Percentiles rank a stretch among this genome's conserved stretches.
Evolutionary conservation across 2,329 filamentous ascomycete genomes (phyloP).

Genomic region (Pseudocercospora fuligena): DNA sequence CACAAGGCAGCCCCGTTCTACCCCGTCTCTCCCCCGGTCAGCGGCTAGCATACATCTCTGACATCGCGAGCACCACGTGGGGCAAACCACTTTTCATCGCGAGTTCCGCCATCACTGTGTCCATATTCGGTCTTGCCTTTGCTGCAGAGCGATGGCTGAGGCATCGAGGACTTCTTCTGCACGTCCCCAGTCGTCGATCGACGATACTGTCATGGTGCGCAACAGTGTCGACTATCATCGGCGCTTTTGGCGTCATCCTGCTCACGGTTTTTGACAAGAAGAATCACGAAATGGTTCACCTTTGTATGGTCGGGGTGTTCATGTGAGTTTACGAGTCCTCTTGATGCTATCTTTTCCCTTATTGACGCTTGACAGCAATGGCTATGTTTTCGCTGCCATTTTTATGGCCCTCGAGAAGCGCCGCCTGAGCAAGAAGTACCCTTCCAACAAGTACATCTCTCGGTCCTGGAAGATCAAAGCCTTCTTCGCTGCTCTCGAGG

Average conservation of each 20-base stretch:
- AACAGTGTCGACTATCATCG: neutral
- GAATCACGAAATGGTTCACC: neutral
- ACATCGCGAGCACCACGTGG: slow-evolving; percentile 1
- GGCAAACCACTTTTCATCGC: slow-evolving; percentile 12
- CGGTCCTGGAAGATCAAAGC: slow-evolving; percentile 9
- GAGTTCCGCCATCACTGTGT: neutral
- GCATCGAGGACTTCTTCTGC: slow-evolving; percentile 3
- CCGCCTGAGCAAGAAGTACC: slow-evolving; percentile 6
- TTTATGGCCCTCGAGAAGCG: slow-evolving; percentile 8
- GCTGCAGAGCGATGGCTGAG: slow-evolving; percentile 9
- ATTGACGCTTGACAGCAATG: neutral
- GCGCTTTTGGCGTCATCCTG: slow-evolving; percentile 1
- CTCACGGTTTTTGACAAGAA: neutral
- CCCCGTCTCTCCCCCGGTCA: neutral
- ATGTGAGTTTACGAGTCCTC: neutral
- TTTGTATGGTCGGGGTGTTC: neutral
- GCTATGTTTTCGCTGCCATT: slow-evolving; percentile 1
- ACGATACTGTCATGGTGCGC: slow-evolving; percentile 2
- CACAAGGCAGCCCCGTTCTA: neutral
- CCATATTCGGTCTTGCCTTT: slow-evolving; percentile 3
- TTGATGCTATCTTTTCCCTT: neutral
- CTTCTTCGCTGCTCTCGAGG: slow-evolving; percentile 2
- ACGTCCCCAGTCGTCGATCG: slow-evolving; percentile 1
- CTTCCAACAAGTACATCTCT: neutral
- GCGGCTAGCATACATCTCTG: slow-evolving; percentile 4